Conservation (phyloP, 176 grass and related monocot species). For the Pharus latifolius region DNA sequence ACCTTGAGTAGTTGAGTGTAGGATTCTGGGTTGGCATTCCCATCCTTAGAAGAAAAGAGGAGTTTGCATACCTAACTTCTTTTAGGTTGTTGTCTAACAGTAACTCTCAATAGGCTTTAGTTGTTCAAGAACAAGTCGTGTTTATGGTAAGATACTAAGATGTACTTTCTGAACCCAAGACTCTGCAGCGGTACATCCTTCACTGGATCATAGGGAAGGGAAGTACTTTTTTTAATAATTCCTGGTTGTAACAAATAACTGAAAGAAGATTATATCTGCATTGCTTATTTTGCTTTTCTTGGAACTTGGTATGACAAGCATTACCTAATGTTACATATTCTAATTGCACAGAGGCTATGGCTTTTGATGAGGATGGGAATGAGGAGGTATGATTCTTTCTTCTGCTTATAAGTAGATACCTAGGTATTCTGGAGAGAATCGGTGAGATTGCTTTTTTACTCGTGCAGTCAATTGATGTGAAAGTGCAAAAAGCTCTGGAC, state of each 20-base stretch:
- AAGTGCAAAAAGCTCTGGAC: constrained; percentile 49
- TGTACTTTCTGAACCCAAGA: neutral
- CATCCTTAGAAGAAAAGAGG: neutral
- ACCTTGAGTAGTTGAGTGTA: neutral
- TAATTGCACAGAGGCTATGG: constrained; percentile 38
- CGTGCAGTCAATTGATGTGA: constrained; percentile 43
- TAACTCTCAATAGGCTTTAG: neutral
- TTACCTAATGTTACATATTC: too few relatives aligned
- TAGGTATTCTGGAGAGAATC: neutral
- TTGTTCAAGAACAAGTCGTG: neutral
- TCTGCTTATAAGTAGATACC: neutral
- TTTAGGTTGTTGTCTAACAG: neutral
- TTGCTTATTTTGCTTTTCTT: too few relatives aligned
- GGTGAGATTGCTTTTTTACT: constrained; percentile 4
- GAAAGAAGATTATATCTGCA: too few relatives aligned
- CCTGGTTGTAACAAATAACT: too few relatives aligned
- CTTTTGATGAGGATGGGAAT: constrained; percentile 13
- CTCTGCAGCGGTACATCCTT: too few relatives aligned
- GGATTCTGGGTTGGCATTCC: neutral
- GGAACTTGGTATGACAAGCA: neutral
- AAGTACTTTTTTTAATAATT: too few relatives aligned
- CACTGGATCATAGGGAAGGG: too few relatives aligned
- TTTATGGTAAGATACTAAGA: too few relatives aligned
- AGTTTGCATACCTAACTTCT: neutral
- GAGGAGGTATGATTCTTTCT: constrained; percentile 37